Conservation (phyloP, 352 stramenopile species). For the Phytopythium boreale region DNA sequence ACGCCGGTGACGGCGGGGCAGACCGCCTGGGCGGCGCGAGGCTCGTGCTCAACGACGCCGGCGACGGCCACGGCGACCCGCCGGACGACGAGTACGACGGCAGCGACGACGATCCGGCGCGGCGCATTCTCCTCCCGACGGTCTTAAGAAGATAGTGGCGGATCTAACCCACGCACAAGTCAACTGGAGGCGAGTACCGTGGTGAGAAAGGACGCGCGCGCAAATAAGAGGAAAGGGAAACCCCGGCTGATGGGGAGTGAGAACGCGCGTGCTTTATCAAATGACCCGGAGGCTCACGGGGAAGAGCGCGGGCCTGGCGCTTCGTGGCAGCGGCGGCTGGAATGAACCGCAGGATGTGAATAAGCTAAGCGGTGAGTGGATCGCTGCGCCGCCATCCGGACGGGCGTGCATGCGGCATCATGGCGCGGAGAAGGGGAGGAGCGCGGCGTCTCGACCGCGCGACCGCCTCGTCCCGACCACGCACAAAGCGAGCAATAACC, state of each 20-base stretch:
- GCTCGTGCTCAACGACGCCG: conserved; percentile 7
- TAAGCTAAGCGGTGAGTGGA: neutral
- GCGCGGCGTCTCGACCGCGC: neutral
- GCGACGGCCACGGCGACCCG: conserved; percentile 2
- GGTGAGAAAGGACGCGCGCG: neutral
- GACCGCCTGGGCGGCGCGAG: neutral
- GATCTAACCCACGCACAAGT: too few relatives aligned
- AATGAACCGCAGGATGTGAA: too few relatives aligned
- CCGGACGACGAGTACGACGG: conserved; percentile 17
- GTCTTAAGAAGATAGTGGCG: neutral
- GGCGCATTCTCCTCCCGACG: conserved; percentile 15
- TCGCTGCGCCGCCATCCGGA: neutral
- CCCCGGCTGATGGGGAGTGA: too few relatives aligned
- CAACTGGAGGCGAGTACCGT: neutral
- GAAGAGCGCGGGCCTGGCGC: neutral
- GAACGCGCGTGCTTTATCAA: too few relatives aligned
- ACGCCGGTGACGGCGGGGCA: neutral
- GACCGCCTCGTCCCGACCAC: neutral
- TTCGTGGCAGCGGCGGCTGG: neutral
- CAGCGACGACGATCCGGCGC: conserved; percentile 23
- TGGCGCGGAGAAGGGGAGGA: neutral
- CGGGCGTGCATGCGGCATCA: neutral
- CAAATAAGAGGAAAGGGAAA: neutral
- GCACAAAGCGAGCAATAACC: neutral
- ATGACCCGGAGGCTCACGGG: too few relatives aligned